Conservation (phyloP, 164 flowering plant genomes). For the Chloranthus sessilifolius region DNA sequence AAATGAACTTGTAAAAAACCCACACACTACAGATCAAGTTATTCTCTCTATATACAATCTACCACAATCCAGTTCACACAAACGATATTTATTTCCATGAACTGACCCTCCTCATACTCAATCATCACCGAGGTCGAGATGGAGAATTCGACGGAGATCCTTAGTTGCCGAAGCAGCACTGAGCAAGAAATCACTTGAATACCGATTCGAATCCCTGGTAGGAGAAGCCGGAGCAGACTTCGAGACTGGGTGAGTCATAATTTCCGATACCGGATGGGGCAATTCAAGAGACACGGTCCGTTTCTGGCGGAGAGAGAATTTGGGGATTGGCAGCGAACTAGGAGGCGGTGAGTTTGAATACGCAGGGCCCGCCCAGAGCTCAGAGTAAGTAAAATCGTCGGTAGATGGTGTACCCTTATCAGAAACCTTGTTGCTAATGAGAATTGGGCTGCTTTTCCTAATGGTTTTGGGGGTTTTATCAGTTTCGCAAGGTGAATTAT, state of each 20-base stretch:
- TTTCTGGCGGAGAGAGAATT: constrained; percentile 58
- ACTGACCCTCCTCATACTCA: constrained; percentile 19
- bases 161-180: constrained; percentile 68
- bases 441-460: constrained; percentile 30
- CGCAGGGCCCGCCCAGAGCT: constrained; percentile 74
- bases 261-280: constrained; percentile 29
- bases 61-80: constrained; percentile 21
- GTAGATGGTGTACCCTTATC: constrained; percentile 15
- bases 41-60: constrained; percentile 46
- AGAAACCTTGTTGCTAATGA: constrained; percentile 21
- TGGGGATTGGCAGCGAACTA: constrained; percentile 91
- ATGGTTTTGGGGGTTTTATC: constrained; percentile 3
- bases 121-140: constrained; percentile 65
- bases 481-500: constrained; percentile 20
- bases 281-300: constrained; percentile 72
- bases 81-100: constrained; percentile 42
- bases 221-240: constrained; percentile 95
- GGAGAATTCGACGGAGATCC: constrained; percentile 87
- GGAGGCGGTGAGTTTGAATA: constrained; percentile 95
- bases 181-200: constrained; percentile 23
- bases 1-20: constrained; percentile 10
- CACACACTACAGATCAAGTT: constrained; percentile 19
- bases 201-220: constrained; percentile 35
- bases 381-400: constrained; percentile 33
- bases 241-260: constrained; percentile 37